Evolutionary conservation across 2,329 filamentous ascomycete genomes (phyloP).

Genomic region (Diatrype stigma): DNA sequence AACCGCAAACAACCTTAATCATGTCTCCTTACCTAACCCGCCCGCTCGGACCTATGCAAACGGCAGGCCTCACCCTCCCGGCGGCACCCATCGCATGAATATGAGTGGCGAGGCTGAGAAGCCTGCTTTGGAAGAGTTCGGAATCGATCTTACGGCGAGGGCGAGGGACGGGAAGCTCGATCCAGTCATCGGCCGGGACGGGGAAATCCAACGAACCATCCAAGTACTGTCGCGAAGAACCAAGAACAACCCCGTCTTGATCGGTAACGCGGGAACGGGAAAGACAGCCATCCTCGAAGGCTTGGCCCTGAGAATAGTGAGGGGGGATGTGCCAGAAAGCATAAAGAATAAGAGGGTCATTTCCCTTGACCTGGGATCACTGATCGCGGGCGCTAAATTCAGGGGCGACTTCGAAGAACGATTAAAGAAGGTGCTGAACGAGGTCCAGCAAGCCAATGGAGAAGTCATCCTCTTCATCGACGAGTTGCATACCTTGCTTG

Average conservation of each 20-base stretch:
- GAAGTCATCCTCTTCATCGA: constrained; percentile 93
- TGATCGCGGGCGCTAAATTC: constrained; percentile 95
- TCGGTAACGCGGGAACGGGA: constrained; percentile 84
- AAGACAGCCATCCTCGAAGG: constrained; percentile 94
- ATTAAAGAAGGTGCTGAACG: constrained; percentile 83
- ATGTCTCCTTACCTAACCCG: constrained; percentile 14
- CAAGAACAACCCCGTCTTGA: constrained; percentile 95
- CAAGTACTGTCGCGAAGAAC: constrained; percentile 89
- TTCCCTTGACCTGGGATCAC: constrained; percentile 78
- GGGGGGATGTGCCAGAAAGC: constrained; percentile 90
- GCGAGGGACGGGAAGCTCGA: constrained; percentile 89
- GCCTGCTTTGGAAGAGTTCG: constrained; percentile 84
- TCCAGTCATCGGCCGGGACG: constrained; percentile 88
- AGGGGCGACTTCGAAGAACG: constrained; percentile 94
- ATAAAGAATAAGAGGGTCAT: constrained; percentile 93
- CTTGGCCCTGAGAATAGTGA: constrained; percentile 81
- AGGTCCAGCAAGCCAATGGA: constrained; percentile 85
- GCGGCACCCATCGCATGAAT: constrained; percentile 92
- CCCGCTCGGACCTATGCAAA: constrained; percentile 56
- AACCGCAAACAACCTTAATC: constrained; percentile 11
- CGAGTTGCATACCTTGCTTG: constrained; percentile 86
- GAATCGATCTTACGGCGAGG: constrained; percentile 80
- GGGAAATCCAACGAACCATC: constrained; percentile 89
- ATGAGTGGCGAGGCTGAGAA: constrained; percentile 73
- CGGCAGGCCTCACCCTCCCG: constrained; percentile 79